phyloP scores from a whole-genome alignment of 2,329 filamentous ascomycete genomes.

The Botrytis fragariae region DNA sequence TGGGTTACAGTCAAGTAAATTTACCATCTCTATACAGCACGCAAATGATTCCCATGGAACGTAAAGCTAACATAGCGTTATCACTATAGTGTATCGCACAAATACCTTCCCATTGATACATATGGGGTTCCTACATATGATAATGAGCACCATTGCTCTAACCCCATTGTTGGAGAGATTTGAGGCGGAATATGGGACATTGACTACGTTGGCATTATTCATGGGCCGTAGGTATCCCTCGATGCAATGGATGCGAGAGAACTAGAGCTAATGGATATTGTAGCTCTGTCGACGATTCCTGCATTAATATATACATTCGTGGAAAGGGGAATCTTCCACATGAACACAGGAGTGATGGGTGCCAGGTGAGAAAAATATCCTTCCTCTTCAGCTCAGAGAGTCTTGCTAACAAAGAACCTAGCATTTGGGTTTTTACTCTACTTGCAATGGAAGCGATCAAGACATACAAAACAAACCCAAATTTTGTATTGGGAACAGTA shows the following conservation, averaged over 20 bases:
- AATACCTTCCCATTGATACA: constrained; percentile 93
- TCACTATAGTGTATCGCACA: constrained; percentile 72
- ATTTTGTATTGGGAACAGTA: constrained; percentile 60
- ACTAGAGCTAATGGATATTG: constrained; percentile 9
- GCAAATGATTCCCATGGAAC: neutral
- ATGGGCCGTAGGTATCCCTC: constrained; percentile 70
- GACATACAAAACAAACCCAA: constrained; percentile 77
- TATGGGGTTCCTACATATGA: constrained; percentile 71
- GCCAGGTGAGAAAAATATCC: constrained; percentile 61
- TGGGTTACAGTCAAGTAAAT: constrained; percentile 66
- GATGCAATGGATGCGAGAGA: too few relatives aligned
- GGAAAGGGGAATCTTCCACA: constrained; percentile 68
- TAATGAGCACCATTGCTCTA: constrained; percentile 76
- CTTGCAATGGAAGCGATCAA: constrained; percentile 82
- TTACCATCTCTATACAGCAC: constrained; percentile 2
- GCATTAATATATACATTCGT: constrained; percentile 77
- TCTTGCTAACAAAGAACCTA: constrained; percentile 42
- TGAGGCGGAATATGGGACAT: constrained; percentile 86
- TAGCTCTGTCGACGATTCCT: constrained; percentile 77
- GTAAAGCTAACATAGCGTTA: neutral
- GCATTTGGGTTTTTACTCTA: constrained; percentile 90
- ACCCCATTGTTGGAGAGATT: constrained; percentile 91
- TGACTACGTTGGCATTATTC: constrained; percentile 84
- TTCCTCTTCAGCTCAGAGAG: neutral
- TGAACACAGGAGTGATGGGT: constrained; percentile 74